A percentile compares a stretch with the other conserved stretches of the same genome.
phyloP scores from a whole-genome alignment of 2,329 filamentous ascomycete genomes.

The Claviceps fusiformis region DNA sequence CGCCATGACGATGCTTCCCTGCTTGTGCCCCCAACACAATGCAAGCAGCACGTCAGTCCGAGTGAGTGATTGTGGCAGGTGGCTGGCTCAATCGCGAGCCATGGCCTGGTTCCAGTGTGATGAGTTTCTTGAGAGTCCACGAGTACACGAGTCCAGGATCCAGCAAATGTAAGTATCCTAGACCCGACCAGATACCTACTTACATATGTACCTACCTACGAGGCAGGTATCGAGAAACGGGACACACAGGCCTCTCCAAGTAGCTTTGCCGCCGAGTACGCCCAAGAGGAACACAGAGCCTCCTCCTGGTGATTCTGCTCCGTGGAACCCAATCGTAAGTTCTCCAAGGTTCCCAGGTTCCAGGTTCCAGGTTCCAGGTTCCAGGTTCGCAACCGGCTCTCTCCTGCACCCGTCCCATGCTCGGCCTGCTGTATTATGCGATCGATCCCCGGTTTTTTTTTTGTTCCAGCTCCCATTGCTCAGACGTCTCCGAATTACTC shows the following conservation, averaged over 20 bases:
- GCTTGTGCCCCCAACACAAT: neutral
- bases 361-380: neutral
- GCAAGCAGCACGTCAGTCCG: neutral
- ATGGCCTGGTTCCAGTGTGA: no score
- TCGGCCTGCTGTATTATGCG: no score
- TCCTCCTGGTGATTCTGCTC: neutral
- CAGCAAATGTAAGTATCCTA: neutral
- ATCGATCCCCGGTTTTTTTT: neutral
- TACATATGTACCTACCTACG: no score
- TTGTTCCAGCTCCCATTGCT: neutral
- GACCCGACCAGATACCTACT: neutral
- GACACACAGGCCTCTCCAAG: neutral
- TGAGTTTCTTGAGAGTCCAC: neutral
- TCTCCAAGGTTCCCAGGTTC: neutral
- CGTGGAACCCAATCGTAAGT: conserved; percentile 4
- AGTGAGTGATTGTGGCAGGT: neutral
- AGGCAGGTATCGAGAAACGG: neutral
- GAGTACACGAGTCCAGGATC: neutral
- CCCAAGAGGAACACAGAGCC: neutral
- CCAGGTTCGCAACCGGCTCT: neutral
- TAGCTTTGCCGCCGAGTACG: neutral
- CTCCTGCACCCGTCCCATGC: neutral
- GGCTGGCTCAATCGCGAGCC: neutral
- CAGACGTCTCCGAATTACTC: neutral
- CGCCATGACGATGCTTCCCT: neutral